Conservation (phyloP, 176 grass and related monocot species). For the Juncus effusus region DNA sequence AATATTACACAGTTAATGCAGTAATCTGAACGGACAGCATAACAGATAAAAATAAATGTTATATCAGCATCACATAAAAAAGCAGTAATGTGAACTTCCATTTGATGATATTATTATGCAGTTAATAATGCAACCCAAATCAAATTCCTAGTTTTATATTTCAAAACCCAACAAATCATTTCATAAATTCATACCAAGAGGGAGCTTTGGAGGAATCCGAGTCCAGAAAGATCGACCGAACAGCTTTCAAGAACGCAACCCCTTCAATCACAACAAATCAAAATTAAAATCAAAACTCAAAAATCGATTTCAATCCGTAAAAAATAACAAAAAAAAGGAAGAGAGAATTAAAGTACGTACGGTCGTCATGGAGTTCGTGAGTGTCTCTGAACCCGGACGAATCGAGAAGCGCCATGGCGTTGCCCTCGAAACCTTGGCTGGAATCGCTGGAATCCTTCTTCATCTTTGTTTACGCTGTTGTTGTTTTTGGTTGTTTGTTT, state of each 20-base stretch:
- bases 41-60: no score
- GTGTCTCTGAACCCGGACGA: slow-evolving; percentile 74
- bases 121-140: no score
- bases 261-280: slow-evolving; percentile 34
- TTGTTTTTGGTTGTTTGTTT: background rate
- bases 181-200: slow-evolving; percentile 52
- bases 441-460: slow-evolving; percentile 8
- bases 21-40: no score
- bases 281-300: background rate
- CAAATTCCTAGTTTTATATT: no score
- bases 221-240: slow-evolving; percentile 52
- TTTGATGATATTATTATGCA: no score
- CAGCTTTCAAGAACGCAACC: slow-evolving; percentile 67
- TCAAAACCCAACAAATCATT: background rate
- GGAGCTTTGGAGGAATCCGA: slow-evolving; percentile 39
- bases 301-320: slow-evolving; percentile 18
- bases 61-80: no score
- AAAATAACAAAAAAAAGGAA: background rate
- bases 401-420: slow-evolving; percentile 88
- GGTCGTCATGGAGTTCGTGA: slow-evolving; percentile 69
- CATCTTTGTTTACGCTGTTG: background rate
- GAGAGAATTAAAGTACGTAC: slow-evolving; percentile 30
- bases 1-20: background rate
- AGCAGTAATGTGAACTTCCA: no score
- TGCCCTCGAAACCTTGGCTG: slow-evolving; percentile 52